Conservation (phyloP, 768 basidiomycete species). For the Roridomyces roridus region DNA sequence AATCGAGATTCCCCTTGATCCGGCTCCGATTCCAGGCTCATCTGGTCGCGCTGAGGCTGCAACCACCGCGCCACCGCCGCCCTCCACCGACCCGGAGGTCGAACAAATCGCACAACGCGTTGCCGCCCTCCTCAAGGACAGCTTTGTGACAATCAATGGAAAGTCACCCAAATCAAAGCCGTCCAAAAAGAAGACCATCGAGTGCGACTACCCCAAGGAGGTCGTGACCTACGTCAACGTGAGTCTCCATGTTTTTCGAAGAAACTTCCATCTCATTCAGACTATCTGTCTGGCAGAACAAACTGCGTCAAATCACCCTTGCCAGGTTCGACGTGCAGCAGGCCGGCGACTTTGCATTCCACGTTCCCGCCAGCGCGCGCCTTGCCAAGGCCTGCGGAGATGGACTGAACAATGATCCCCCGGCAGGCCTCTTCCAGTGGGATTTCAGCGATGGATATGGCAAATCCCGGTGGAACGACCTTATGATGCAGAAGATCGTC, state of each 20-base stretch:
- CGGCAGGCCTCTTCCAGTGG: background rate
- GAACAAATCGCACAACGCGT: background rate
- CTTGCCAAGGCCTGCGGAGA: background rate
- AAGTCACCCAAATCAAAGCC: too few relatives aligned
- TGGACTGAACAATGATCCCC: background rate
- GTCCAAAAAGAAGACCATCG: background rate
- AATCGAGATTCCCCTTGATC: slow-evolving; percentile 18
- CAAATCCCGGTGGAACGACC: background rate
- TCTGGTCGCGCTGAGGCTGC: slow-evolving; percentile 1
- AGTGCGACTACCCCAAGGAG: background rate
- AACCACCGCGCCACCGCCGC: slow-evolving; percentile 6
- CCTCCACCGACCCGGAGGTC: too few relatives aligned
- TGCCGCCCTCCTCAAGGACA: slow-evolving; percentile 13
- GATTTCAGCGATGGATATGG: background rate
- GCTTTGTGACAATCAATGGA: too few relatives aligned
- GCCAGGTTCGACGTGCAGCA: background rate
- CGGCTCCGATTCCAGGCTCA: background rate
- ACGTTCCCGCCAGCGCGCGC: background rate
- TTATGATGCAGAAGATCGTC: background rate
- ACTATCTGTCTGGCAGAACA: slow-evolving; percentile 3
- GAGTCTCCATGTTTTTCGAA: background rate
- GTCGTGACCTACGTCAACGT: background rate
- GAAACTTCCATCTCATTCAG: background rate
- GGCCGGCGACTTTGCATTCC: background rate
- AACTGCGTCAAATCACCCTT: slow-evolving; percentile 9